Evolutionary conservation across 2,329 filamentous ascomycete species (phyloP).

Genomic region (Botrytis elliptica): DNA sequence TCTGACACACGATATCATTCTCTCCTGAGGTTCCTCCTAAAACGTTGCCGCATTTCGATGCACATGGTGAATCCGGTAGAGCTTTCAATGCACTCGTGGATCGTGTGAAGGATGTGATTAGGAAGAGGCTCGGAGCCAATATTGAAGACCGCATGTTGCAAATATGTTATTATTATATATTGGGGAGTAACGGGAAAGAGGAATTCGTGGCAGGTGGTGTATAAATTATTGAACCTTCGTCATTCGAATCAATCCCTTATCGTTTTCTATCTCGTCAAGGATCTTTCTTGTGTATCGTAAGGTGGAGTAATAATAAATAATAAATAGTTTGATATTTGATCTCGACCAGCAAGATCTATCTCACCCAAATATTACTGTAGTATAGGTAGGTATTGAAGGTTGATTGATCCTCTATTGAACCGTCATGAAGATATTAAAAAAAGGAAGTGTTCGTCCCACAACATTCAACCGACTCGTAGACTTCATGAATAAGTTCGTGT

Average conservation of each 20-base stretch:
- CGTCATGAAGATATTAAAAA: constrained; percentile 6
- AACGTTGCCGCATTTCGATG: constrained; percentile 36
- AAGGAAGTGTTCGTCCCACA: background rate
- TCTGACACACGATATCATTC: constrained; percentile 36
- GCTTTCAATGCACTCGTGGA: constrained; percentile 30
- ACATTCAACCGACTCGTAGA: background rate
- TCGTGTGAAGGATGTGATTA: constrained; percentile 28
- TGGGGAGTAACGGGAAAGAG: background rate
- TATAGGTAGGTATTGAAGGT: background rate
- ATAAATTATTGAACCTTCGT: constrained; percentile 16
- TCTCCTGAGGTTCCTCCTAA: constrained; percentile 29
- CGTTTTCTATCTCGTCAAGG: constrained; percentile 1
- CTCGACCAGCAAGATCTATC: constrained; percentile 32
- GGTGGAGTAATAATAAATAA: background rate
- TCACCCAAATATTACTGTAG: background rate
- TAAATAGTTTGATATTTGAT: constrained; percentile 6
- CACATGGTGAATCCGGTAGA: constrained; percentile 33
- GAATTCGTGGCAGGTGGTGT: background rate
- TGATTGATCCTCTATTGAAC: background rate
- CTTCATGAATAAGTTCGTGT: constrained; percentile 1
- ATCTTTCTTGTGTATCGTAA: constrained; percentile 6
- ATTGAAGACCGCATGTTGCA: constrained; percentile 31
- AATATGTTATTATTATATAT: constrained; percentile 12
- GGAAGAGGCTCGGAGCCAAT: constrained; percentile 25
- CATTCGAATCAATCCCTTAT: constrained; percentile 14